These are phyloP conservation scores for Xylaria hypoxylon DNA, from an alignment of 2,329 filamentous ascomycete species.

Conservation along the genomic window DNA sequence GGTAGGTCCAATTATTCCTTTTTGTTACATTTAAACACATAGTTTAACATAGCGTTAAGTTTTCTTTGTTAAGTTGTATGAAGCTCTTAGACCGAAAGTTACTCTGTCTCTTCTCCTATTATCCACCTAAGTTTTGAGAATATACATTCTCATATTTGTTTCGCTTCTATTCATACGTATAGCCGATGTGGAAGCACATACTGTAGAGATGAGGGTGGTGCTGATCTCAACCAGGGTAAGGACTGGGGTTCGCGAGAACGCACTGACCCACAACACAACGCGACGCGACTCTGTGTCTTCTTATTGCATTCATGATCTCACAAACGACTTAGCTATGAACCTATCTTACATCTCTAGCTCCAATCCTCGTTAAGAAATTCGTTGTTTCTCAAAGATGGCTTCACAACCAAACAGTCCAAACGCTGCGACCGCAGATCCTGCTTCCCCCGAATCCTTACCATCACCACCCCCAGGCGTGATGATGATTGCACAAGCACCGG, in stretches of 20 bases:
- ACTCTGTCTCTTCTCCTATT: too few relatives aligned
- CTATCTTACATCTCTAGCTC: background rate
- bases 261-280: background rate
- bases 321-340: background rate
- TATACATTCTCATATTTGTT: too few relatives aligned
- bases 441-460: background rate
- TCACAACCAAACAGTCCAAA: background rate
- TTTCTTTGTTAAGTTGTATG: too few relatives aligned
- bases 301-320: background rate
- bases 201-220: too few relatives aligned
- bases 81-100: too few relatives aligned
- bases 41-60: too few relatives aligned
- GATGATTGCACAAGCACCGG: conserved; percentile 8
- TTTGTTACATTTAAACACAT: too few relatives aligned
- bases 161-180: too few relatives aligned
- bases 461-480: background rate
- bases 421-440: background rate
- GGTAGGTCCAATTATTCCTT: too few relatives aligned
- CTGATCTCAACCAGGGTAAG: background rate
- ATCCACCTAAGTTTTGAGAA: too few relatives aligned
- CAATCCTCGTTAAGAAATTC: background rate
- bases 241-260: background rate
- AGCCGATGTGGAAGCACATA: too few relatives aligned
- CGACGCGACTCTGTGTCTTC: background rate
- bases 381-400: background rate